A percentile compares a stretch with the other conserved stretches of the same genome.
These are phyloP conservation scores for Lichtheimia corymbifera DNA, from an alignment of 371 early-diverging fungal genomes.

Conservation along the genomic window DNA sequence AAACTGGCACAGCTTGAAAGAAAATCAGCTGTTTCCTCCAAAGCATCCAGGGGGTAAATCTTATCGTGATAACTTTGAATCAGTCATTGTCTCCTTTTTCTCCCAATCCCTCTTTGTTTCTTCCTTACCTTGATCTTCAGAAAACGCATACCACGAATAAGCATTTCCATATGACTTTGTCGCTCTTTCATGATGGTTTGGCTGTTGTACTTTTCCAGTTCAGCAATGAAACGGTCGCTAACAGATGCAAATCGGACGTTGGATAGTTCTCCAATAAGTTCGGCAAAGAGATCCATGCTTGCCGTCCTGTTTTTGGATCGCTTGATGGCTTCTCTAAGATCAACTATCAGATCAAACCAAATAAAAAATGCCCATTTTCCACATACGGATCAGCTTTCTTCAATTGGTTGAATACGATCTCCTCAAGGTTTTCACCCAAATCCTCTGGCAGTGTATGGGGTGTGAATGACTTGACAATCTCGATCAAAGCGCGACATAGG, in stretches of 20 bases:
- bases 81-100: neutral
- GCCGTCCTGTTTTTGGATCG: conserved; percentile 81
- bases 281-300: conserved; percentile 86
- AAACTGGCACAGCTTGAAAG: conserved; percentile 84
- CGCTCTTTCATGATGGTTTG: conserved; percentile 57
- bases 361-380: no score
- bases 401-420: conserved; percentile 89
- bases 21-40: conserved; percentile 95
- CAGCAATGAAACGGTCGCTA: conserved; percentile 90
- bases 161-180: conserved; percentile 83
- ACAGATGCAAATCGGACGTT: conserved; percentile 89
- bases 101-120: neutral
- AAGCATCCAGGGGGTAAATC: conserved; percentile 88
- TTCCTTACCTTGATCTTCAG: conserved; percentile 76
- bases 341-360: neutral
- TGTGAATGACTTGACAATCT: conserved; percentile 76
- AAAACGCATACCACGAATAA: conserved; percentile 89
- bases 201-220: conserved; percentile 74
- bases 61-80: conserved; percentile 34
- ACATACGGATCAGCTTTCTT: conserved; percentile 87
- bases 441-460: conserved; percentile 78
- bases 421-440: conserved; percentile 88
- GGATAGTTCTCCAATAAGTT: conserved; percentile 87
- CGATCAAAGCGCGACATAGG: conserved; percentile 83
- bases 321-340: conserved; percentile 68